phyloP scores from a whole-genome alignment of 306 rosid genomes.

The Cicer yamashitae region DNA sequence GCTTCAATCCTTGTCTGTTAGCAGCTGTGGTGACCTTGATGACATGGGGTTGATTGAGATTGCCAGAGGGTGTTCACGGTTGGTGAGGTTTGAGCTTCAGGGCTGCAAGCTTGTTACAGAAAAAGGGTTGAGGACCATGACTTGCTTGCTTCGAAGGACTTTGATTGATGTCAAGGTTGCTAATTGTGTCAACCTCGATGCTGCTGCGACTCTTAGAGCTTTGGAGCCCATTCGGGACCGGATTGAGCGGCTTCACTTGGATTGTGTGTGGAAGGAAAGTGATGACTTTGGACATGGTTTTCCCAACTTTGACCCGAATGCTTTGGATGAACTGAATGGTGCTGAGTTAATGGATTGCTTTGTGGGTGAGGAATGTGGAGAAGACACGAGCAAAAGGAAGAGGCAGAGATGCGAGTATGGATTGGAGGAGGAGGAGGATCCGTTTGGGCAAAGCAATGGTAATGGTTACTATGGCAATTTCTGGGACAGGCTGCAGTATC shows the following conservation, averaged over 20 bases:
- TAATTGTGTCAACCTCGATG: conserved; percentile 68
- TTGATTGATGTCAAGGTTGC: conserved; percentile 73
- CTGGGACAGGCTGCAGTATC: conserved; percentile 70
- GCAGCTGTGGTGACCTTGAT: conserved; percentile 72
- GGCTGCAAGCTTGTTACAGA: conserved; percentile 79
- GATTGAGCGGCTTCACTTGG: conserved; percentile 78
- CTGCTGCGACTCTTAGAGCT: conserved; percentile 62
- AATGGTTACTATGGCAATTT: conserved; percentile 54
- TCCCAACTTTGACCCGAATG: conserved; percentile 49
- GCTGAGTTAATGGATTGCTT: conserved; percentile 44
- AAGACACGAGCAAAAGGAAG: conserved; percentile 54
- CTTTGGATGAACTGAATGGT: conserved; percentile 38
- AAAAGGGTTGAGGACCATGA: conserved; percentile 75
- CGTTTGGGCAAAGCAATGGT: conserved; percentile 45
- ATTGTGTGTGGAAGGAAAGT: conserved; percentile 76
- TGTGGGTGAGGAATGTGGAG: conserved; percentile 44
- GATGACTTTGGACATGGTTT: conserved; percentile 42
- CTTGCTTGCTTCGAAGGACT: conserved; percentile 61
- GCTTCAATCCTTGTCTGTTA: conserved; percentile 68
- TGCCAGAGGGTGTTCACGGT: conserved; percentile 76
- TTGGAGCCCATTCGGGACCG: conserved; percentile 72
- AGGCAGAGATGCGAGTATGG: conserved; percentile 60
- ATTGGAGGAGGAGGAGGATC: conserved; percentile 44
- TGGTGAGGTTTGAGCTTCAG: conserved; percentile 64
- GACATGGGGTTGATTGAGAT: conserved; percentile 95